A percentile compares a stretch with the other conserved stretches of the same genome.
These are phyloP conservation scores for Durotheca rogersii DNA, from an alignment of 495 filamentous ascomycete species.

Conservation along the genomic window DNA sequence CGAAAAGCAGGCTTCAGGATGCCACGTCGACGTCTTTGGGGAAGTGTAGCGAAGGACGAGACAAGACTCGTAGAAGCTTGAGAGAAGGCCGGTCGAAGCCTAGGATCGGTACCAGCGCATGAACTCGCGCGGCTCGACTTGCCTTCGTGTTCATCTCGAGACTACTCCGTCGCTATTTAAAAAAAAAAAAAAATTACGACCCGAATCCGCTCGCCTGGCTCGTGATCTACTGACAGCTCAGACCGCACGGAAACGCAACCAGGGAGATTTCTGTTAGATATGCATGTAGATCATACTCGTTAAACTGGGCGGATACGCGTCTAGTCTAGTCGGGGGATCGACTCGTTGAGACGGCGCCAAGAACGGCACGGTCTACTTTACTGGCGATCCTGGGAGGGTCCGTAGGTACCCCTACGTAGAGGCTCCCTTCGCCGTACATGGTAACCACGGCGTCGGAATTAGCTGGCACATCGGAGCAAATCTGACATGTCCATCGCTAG, in stretches of 20 bases:
- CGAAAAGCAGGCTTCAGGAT: not conserved
- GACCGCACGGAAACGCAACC: conserved; percentile 16
- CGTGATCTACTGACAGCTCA: not conserved
- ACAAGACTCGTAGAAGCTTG: conserved; percentile 15
- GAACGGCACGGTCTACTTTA: conserved; percentile 6
- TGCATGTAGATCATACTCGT: conserved; percentile 28
- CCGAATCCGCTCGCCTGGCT: not conserved
- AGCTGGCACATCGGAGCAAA: no score
- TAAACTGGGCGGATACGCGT: conserved; percentile 14
- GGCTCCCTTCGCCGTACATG: not conserved
- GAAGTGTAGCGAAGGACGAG: conserved; percentile 10
- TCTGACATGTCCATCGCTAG: no score
- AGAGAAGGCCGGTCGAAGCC: conserved; percentile 24
- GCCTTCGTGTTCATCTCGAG: no score
- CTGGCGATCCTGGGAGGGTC: not conserved
- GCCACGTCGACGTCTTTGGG: not conserved
- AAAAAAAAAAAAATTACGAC: no score
- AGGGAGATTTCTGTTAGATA: conserved; percentile 29
- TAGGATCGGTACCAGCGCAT: conserved; percentile 22
- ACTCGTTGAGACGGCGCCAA: conserved; percentile 29
- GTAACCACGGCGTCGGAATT: not conserved
- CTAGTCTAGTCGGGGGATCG: conserved; percentile 19
- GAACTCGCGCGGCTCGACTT: conserved; percentile 17
- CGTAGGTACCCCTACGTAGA: not conserved
- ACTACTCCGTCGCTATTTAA: no score